Percentiles rank a stretch among this genome's conserved stretches.
phyloP scores from a whole-genome alignment of 805 yeast species.

The Candida ponderosae region DNA sequence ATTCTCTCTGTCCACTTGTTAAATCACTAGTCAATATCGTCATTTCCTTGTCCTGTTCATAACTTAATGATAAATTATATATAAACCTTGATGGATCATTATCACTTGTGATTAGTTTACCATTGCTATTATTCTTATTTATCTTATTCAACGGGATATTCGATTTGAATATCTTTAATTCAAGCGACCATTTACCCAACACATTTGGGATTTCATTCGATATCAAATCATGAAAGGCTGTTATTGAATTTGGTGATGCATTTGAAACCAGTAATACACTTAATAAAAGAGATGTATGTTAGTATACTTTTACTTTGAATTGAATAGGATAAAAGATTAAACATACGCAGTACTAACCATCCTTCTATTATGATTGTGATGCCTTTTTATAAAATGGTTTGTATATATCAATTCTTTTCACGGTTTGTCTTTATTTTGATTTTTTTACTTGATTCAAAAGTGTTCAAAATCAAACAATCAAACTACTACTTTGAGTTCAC shows the following conservation, averaged over 20 bases:
- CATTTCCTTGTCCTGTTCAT: constrained; percentile 10
- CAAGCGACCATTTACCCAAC: constrained; percentile 63
- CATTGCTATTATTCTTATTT: constrained; percentile 21
- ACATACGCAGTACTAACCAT: too few species aligned
- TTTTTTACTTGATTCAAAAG: too few species aligned
- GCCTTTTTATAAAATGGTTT: too few species aligned
- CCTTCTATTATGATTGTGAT: too few species aligned
- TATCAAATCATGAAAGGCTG: constrained; percentile 63
- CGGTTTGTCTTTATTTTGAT: too few species aligned
- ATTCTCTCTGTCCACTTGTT: constrained; percentile 6
- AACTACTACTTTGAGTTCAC: too few species aligned
- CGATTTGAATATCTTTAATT: constrained; percentile 57
- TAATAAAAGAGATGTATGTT: not conserved
- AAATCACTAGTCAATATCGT: constrained; percentile 19
- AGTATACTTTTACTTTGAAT: too few species aligned
- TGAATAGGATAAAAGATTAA: too few species aligned
- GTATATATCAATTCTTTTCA: too few species aligned
- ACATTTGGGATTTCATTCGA: constrained; percentile 58
- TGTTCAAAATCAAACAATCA: too few species aligned
- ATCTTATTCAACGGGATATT: constrained; percentile 33
- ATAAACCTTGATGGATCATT: constrained; percentile 3
- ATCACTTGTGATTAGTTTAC: too few species aligned
- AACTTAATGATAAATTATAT: constrained; percentile 9
- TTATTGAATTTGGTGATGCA: constrained; percentile 51
- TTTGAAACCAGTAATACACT: constrained; percentile 34